Base-by-base conservation (phyloP, 108 stramenopile species). In the Fragilariopsis cylindrus region DNA sequence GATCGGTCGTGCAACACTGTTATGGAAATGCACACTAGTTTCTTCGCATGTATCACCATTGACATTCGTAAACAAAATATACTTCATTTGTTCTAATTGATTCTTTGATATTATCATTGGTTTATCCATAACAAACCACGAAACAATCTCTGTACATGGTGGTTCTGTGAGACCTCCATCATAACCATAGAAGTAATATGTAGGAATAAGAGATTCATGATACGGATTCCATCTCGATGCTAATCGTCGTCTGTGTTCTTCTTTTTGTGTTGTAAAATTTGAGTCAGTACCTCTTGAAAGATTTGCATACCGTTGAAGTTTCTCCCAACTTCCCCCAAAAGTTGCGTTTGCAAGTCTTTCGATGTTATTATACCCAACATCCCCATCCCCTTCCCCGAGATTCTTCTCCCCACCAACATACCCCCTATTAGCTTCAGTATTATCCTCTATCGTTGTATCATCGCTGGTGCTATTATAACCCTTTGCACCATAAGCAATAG, bases 121-220 rank as follows among this genome's bases (percentile, higher is more conserved):
- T 18, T 58, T 77, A 66, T 92, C 91, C 39, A 84, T 75, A 19
- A 95, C 83, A 66, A 91, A 86, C 94, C 94, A 95, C 5, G 82
- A 80, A 4, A 95, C 89, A 39, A 79, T 88, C 72, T 92, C 84
- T 48, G 85, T 77, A 67, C 94, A 95, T 0, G 94, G 94, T 5
- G 94, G 94, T 42, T 92, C 90, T 11, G 94, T 95, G 43, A 86
- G 75, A 16, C 86, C 88, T n/a, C 94, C 94, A 15, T 81, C 78
- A 73, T 95, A 95, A 2, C 85, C 80, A 75, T 86, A 92, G 58
- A 91, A 95, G 62, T 88, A 88, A 18, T 81, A 72, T 46, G 81
- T 81, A 5, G 79, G 87, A 48, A 88, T 77, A 67, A 93, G 71
- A 57, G 76, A 75, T 18, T 40, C 13, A 54, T 90, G 78, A 71